phyloP scores from a whole-genome alignment of 1,139 yeast species.

The Hansenula anomala region DNA sequence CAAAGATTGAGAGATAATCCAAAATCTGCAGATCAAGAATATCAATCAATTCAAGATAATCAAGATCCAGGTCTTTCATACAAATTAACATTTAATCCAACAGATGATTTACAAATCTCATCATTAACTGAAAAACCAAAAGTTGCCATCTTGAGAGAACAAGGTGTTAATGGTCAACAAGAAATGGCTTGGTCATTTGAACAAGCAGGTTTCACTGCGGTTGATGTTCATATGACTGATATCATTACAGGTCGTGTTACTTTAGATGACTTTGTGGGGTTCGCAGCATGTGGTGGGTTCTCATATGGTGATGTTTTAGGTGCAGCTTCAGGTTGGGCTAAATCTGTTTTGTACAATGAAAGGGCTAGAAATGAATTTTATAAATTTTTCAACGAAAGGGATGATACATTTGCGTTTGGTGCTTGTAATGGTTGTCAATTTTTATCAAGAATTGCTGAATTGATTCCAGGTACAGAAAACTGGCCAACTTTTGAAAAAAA shows the following conservation, averaged over 20 bases:
- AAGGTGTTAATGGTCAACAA: slow-evolving; percentile 97
- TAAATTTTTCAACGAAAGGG: slow-evolving; percentile 78
- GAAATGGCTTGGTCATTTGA: slow-evolving; percentile 98
- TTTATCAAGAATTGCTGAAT: slow-evolving; percentile 76
- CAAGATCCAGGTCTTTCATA: slow-evolving; percentile 87
- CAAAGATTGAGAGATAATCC: slow-evolving; percentile 96
- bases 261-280: slow-evolving; percentile 81
- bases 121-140: slow-evolving; percentile 54
- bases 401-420: slow-evolving; percentile 96
- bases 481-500: slow-evolving; percentile 98
- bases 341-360: slow-evolving; percentile 86
- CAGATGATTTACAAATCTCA: slow-evolving; percentile 36
- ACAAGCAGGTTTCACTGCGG: slow-evolving; percentile 89
- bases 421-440: slow-evolving; percentile 99
- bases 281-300: slow-evolving; percentile 99
- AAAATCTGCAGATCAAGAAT: slow-evolving; percentile 83
- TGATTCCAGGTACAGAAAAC: slow-evolving; percentile 91
- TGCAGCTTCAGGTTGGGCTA: slow-evolving; percentile 99
- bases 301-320: slow-evolving; percentile 99
- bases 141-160: slow-evolving; percentile 96
- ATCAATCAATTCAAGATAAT: slow-evolving; percentile 66
- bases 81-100: slow-evolving; percentile 64
- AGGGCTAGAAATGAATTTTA: slow-evolving; percentile 71
- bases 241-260: slow-evolving; percentile 67
- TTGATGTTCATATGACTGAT: slow-evolving; percentile 97